Evolutionary conservation across 1,284 basidiomycete genomes (phyloP), one percentile per base, ranked within the genome.

Genomic region (Rhodotorula sp.): DNA sequence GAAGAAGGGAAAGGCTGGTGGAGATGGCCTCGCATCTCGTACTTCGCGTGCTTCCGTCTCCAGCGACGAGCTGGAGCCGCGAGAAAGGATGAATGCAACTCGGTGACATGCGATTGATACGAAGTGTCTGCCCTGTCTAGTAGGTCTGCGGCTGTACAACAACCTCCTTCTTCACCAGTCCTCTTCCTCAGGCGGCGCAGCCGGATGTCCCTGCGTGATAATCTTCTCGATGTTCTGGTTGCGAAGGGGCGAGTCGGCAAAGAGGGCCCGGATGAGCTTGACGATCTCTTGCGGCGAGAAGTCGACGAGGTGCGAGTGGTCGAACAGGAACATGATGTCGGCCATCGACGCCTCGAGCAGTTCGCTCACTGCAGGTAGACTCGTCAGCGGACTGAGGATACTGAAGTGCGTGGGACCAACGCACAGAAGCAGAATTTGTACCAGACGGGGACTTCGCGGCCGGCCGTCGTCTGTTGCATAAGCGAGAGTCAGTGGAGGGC

Each of bases 291-390:
- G 86, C 4, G 88, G 84, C 65, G 88, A 86, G 79, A 95, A 99
- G 80, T 99, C 95, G 46, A 95, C 87, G 71, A 99, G 82, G 5
- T 92, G 89, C 4, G 93, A 92, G 73, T 91, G 88, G 74, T 95
- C 91, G 78, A 94, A 92, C 22, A 99, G 85, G 80, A 94, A 96
- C 40, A 89, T 89, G 64, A 99, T 89, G 80, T 99, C 95, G 46
- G 79, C 80, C 78, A 97, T 87, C n/a, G 90, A 92, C 1, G 92
- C 93, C 80, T 92, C 90, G 81, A 97, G 80, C 18, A 97, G 83
- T 79, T 96, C 93, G 3, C 90, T 90, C 2, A 95, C 40, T 44
- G 40, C 16, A 18, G 40, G 10, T 13, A 2, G 40, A 44, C 13
- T 44, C 40, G 40, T 44, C 40, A 44, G 40, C 40, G 40, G 10